A percentile compares a stretch with the other conserved stretches of the same genome.
These are phyloP conservation scores for Cladophialophora bantiana DNA, from an alignment of 2,329 filamentous ascomycete genomes.

Conservation along the genomic window DNA sequence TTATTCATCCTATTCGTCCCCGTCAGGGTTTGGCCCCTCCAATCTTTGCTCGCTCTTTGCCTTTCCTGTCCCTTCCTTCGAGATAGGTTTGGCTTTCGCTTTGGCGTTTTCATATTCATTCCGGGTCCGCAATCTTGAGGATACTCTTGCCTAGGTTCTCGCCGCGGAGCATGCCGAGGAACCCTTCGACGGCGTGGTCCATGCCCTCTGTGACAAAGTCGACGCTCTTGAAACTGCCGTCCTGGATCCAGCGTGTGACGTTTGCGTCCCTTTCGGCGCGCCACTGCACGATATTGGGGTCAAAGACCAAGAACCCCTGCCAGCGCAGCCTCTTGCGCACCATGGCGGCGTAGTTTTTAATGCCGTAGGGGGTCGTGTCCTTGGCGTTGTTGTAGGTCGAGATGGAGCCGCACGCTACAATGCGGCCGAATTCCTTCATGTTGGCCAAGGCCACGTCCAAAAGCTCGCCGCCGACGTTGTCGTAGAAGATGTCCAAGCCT, in stretches of 20 bases:
- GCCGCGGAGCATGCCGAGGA: slow-evolving; percentile 74
- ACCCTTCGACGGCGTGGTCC: slow-evolving; percentile 71
- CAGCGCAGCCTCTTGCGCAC: slow-evolving; percentile 67
- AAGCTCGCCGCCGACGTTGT: slow-evolving; percentile 74
- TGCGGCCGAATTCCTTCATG: slow-evolving; percentile 67
- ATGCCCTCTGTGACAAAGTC: slow-evolving; percentile 72
- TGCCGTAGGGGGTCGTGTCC: slow-evolving; percentile 62
- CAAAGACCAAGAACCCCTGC: slow-evolving; percentile 72
- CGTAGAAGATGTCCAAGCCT: slow-evolving; percentile 76
- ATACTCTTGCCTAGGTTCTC: slow-evolving; percentile 82
- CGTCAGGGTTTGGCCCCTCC: too few relatives aligned
- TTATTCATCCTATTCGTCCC: too few relatives aligned
- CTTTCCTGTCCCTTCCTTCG: too few relatives aligned
- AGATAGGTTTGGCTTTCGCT: neutral
- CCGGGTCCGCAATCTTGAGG: slow-evolving; percentile 60
- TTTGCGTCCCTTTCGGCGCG: slow-evolving; percentile 72
- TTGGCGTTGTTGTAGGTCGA: slow-evolving; percentile 64
- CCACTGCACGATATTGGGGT: slow-evolving; percentile 68
- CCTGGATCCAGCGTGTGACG: slow-evolving; percentile 71
- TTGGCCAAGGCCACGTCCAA: slow-evolving; percentile 66
- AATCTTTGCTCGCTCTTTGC: neutral
- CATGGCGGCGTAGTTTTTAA: slow-evolving; percentile 67
- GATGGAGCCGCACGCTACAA: slow-evolving; percentile 65
- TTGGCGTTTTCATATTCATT: neutral
- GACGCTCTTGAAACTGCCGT: slow-evolving; percentile 73